Evolutionary conservation across 495 filamentous ascomycete species (phyloP), one percentile per base, ranked within the genome.

Genomic region (Aspergillus biplanus): DNA sequence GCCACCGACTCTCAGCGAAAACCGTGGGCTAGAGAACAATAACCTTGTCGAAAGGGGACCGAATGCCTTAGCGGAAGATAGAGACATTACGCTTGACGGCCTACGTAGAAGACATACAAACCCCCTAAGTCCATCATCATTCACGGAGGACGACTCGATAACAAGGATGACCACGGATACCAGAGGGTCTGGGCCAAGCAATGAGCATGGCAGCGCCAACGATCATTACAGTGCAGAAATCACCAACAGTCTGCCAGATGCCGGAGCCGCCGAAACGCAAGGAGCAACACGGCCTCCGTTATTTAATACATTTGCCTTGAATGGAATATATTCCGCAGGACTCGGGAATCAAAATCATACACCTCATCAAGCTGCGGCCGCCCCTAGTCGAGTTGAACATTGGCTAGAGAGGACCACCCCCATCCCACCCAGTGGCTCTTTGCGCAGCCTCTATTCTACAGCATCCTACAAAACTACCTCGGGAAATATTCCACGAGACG

Each of bases 141-240:
- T 54, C 48, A 61, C 59, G 1, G 59, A 61, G 44, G 49, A 61
- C 48, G 59, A 61, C 35, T 61, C 59, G 21, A 54, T 54, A 3
- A 34, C 37, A 3, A 44, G 49, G 21, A 31, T 52, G 44, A 59
- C 57, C 13, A 35, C 31, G 13, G 46, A 50, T 18, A 37, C 34
- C 8, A 46, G 50, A 47, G 37, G 21, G 18, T 15, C 52, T n/a
- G 35, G 31, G 6, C 35, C 21, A n/a, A 55, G 35, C 11, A 61
- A 55, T 31, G 35, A 47, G 31, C 48, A 61, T 6, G 46, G 52
- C 8, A 54, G 52, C 16, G 27, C 13, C 4, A 47, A 33, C 44
- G 39, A 58, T 18, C 27, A 44, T 7, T 48, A 47, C 6, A 42
- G 55, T 21, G n/a, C 33, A 31, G 55, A 46, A 5, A 9, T 44